A percentile compares a stretch with the other conserved stretches of the same genome.
Conservation (phyloP, 1,284 basidiomycete genomes). For the Mycena sp. region DNA sequence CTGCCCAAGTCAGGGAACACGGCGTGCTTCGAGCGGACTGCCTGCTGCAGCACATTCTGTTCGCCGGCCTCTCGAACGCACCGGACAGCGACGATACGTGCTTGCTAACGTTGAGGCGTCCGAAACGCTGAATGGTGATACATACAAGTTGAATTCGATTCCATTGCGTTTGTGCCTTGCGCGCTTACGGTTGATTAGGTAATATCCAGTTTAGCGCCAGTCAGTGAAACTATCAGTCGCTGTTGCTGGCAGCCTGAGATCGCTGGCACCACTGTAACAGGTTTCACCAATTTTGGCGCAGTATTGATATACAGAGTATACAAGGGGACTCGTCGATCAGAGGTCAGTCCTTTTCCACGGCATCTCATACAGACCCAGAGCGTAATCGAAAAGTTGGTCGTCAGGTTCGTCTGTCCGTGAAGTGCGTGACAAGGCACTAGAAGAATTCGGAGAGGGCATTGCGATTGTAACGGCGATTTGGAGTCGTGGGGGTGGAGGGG, state of each 20-base stretch:
- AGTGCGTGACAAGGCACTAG: too few relatives aligned
- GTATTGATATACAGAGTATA: conserved; percentile 1
- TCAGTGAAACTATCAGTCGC: conserved; percentile 15
- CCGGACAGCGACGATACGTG: conserved; percentile 43
- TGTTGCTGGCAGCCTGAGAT: conserved; percentile 1
- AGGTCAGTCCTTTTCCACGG: conserved; percentile 22
- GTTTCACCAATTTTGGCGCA: conserved; percentile 18
- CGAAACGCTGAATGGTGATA: conserved; percentile 35
- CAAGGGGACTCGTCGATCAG: background rate
- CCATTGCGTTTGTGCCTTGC: background rate
- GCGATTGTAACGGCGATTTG: conserved; percentile 20
- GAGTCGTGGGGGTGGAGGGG: background rate
- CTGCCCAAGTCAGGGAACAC: conserved; percentile 41
- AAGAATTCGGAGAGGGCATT: conserved; percentile 12
- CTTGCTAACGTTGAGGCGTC: conserved; percentile 54
- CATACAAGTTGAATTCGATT: conserved; percentile 3
- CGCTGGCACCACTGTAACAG: background rate
- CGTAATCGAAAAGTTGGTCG: conserved; percentile 9
- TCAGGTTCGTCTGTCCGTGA: conserved; percentile 15
- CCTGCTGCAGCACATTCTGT: conserved; percentile 54
- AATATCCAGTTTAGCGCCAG: background rate
- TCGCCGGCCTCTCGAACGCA: conserved; percentile 58
- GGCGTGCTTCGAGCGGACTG: conserved; percentile 60
- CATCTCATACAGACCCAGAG: conserved; percentile 19
- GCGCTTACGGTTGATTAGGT: conserved; percentile 2